A percentile compares a stretch with the other conserved stretches of the same genome.
phyloP scores from a whole-genome alignment of 1,139 yeast species.

The Candida tetrigidarum region DNA sequence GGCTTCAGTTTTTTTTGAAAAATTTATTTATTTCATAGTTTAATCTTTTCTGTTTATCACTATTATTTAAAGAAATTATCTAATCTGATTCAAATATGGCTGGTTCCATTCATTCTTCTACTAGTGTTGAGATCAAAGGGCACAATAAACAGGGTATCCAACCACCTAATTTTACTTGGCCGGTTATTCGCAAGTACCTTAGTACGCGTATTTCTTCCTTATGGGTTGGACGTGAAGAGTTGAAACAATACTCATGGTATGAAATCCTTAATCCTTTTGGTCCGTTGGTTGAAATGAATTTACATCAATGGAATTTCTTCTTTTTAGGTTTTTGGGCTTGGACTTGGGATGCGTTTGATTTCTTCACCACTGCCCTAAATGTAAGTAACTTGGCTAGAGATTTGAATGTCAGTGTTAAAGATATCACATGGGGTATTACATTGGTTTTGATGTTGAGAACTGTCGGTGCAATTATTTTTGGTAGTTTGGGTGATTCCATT shows the following conservation, averaged over 20 bases:
- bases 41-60: neutral
- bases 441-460: slow-evolving; percentile 50
- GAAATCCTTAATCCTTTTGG: slow-evolving; percentile 41
- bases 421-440: slow-evolving; percentile 48
- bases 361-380: slow-evolving; percentile 41
- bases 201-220: slow-evolving; percentile 35
- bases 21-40: neutral
- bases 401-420: slow-evolving; percentile 29
- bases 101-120: slow-evolving; percentile 11
- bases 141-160: slow-evolving; percentile 37
- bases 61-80: too few relatives aligned
- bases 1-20: neutral
- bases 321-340: slow-evolving; percentile 40
- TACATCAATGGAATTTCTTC: slow-evolving; percentile 42
- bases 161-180: slow-evolving; percentile 35
- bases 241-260: slow-evolving; percentile 27
- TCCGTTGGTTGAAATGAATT: slow-evolving; percentile 31
- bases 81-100: slow-evolving; percentile 11
- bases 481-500: slow-evolving; percentile 38
- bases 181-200: slow-evolving; percentile 30
- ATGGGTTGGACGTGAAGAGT: slow-evolving; percentile 35
- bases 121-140: slow-evolving; percentile 61
- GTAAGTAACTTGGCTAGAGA: slow-evolving; percentile 32
- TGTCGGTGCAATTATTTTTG: slow-evolving; percentile 45
- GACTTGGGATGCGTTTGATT: slow-evolving; percentile 52